phyloP scores from a whole-genome alignment of 148 eudicot genomes.

The Pouteria glomerata region DNA sequence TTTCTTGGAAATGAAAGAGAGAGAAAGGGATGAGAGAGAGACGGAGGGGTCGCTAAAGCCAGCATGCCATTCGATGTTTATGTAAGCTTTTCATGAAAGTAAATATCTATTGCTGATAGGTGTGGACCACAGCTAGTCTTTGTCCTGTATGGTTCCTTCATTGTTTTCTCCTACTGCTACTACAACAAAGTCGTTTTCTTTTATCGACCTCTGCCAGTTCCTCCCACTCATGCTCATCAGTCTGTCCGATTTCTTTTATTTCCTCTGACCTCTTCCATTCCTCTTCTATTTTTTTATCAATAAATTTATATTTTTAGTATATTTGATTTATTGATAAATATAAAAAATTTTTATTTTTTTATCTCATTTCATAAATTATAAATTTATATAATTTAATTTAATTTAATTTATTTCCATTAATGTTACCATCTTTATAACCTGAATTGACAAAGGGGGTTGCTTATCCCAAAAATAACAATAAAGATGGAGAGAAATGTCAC shows the following conservation, averaged over 20 bases:
- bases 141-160: not conserved
- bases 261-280: no score
- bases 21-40: constrained; percentile 11
- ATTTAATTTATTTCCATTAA: no score
- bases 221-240: no score
- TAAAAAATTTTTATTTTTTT: not conserved
- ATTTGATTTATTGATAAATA: not conserved
- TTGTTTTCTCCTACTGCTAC: not conserved
- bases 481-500: no score
- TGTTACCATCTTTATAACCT: no score
- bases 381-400: no score
- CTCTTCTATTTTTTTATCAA: not conserved
- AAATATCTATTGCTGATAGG: not conserved
- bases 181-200: not conserved
- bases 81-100: not conserved
- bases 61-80: no score
- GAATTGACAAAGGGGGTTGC: no score
- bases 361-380: not conserved
- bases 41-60: not conserved
- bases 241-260: no score
- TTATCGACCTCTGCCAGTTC: no score
- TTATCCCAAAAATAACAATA: no score
- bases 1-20: constrained; percentile 78
- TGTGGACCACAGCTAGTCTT: not conserved
- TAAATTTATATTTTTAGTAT: not conserved